Base-by-base conservation (phyloP, 1,284 basidiomycete genomes). In the Gymnopus androsaceus region DNA sequence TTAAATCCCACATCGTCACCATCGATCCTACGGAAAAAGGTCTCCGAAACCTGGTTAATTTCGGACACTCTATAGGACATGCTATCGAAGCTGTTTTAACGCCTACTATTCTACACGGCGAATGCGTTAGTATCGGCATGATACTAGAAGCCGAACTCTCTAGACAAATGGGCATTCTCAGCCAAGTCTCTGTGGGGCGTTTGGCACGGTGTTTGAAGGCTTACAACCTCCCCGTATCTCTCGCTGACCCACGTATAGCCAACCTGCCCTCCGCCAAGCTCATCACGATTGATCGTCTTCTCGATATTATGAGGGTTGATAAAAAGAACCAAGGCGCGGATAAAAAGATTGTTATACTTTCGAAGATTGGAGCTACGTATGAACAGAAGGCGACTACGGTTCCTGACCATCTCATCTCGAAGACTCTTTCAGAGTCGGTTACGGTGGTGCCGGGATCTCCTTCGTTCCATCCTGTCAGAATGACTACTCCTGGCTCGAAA, bases 401-500 rank as follows among this genome's bases (percentile, higher is more conserved):
- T 49, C 76, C 79, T 25, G 92, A 98, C 74, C 74, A 81, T 36
- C 76, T 92, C 51, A 96, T 98, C 55, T 76, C 84, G 51, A 89
- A 90, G 67, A 88, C 88, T 0, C 80, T 98, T 1, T 83, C 88
- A 1, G 89, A 92, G 59, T 87, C 90, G 0, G 88, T 83, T 14
- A 87, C 78, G 51, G 84, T 97, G 59, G 74, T 89, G 54, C 81
- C 92, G 3, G 88, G 87, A 15, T 75, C 79, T 12, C 83, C 93
- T 42, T 68, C 71, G 31, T 82, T 88, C 56, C 79, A 83, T 61
- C 86, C 89, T 1, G 83, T 98, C 54, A 86, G 79, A 31, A 91
- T 99, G 86, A 81, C 91, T 5, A 98, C 96, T 0, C 96, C 96
- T 0, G 96, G 96, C 12, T 94, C 92, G 56, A 99, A 99, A 78